phyloP scores from a whole-genome alignment of 495 filamentous ascomycete species.

The Penicillium psychrofluorescens region DNA sequence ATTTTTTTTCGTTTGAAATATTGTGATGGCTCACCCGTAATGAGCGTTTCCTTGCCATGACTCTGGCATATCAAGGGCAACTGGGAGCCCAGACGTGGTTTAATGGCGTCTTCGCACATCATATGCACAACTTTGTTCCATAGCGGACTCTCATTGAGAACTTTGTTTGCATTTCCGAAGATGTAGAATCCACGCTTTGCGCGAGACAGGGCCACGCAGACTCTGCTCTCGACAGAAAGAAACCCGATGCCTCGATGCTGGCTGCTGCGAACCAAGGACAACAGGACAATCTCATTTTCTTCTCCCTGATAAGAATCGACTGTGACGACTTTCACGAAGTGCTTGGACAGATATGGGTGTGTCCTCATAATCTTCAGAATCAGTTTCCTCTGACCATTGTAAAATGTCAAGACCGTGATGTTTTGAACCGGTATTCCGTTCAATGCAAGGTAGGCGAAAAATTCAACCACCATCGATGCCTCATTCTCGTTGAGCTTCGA shows the following conservation, averaged over 20 bases:
- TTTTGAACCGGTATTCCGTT: conserved; percentile 52
- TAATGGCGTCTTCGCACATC: conserved; percentile 13
- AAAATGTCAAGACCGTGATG: conserved; percentile 87
- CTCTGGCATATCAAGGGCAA: conserved; percentile 35
- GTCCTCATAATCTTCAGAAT: conserved; percentile 47
- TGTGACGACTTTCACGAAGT: conserved; percentile 62
- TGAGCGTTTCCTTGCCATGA: conserved; percentile 24
- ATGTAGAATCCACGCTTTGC: conserved; percentile 81
- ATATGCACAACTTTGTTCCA: conserved; percentile 31
- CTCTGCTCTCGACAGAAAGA: conserved; percentile 64
- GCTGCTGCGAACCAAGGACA: conserved; percentile 80
- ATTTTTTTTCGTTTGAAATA: not conserved
- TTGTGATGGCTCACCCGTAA: conserved; percentile 14
- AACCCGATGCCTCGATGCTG: conserved; percentile 54
- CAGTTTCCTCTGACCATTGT: conserved; percentile 74
- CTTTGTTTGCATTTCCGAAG: conserved; percentile 66
- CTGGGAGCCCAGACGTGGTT: conserved; percentile 22
- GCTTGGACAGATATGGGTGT: conserved; percentile 40
- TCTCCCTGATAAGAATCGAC: conserved; percentile 95
- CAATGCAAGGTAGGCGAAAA: conserved; percentile 63
- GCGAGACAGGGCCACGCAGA: conserved; percentile 83
- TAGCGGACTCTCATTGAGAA: conserved; percentile 27
- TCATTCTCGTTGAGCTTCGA: conserved; percentile 71
- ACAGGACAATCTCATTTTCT: conserved; percentile 79
- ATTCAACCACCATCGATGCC: conserved; percentile 67